Percentiles rank a stretch among this genome's conserved stretches.
phyloP scores from a whole-genome alignment of 1,139 yeast genomes.

The Lodderomyces elongisporus region DNA sequence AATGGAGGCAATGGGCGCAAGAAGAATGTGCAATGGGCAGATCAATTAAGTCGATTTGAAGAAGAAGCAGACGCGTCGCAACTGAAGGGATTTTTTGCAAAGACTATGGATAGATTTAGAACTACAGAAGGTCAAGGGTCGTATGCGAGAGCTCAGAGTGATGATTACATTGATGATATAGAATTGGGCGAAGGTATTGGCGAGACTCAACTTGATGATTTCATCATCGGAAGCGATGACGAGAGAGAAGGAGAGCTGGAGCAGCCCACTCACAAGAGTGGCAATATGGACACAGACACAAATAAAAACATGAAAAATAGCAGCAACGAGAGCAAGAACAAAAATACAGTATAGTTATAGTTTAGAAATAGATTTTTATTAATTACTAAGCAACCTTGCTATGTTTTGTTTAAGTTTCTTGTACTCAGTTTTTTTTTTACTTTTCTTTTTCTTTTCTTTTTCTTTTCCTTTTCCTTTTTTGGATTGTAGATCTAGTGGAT shows the following conservation, averaged over 20 bases:
- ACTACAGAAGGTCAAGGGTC: slow-evolving; percentile 20
- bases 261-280: background rate
- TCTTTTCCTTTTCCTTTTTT: no score
- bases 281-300: background rate
- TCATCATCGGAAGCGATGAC: slow-evolving; percentile 44
- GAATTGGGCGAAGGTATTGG: slow-evolving; percentile 31
- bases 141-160: slow-evolving; percentile 22
- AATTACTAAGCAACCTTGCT: no score
- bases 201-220: slow-evolving; percentile 18
- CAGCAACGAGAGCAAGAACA: background rate
- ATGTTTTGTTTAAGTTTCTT: no score
- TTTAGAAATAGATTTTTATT: no score
- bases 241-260: slow-evolving; percentile 20
- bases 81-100: slow-evolving; percentile 29
- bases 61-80: slow-evolving; percentile 16
- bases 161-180: slow-evolving; percentile 26
- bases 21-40: slow-evolving; percentile 59
- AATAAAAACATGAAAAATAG: no score
- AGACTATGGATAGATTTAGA: slow-evolving; percentile 36
- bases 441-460: no score
- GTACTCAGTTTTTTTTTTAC: no score
- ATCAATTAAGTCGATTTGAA: slow-evolving; percentile 39
- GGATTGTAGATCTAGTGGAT: no score
- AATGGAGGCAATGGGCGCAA: slow-evolving; percentile 22
- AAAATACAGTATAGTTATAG: no score